Percentiles rank a stretch among this genome's conserved stretches.
phyloP scores from a whole-genome alignment of 1,284 basidiomycete species.

The Cutaneotrichosporon curvatum region DNA sequence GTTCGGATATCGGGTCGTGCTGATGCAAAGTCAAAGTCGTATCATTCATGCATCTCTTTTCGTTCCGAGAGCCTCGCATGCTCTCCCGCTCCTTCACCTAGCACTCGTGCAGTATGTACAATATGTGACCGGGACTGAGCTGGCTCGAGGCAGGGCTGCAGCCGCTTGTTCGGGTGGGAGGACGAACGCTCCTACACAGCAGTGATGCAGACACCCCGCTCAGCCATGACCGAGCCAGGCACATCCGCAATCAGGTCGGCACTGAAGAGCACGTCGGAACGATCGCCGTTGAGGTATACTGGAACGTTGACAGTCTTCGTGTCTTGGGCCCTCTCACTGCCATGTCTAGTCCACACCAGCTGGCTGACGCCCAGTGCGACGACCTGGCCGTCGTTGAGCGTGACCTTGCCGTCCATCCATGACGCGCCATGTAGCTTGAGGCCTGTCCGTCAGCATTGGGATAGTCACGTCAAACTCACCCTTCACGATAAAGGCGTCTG shows the following conservation, averaged over 20 bases:
- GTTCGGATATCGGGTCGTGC: no score
- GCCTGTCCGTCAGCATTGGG: slow-evolving; percentile 51
- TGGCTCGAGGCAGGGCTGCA: no score
- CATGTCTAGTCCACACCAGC: slow-evolving; percentile 70
- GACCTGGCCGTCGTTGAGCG: slow-evolving; percentile 72
- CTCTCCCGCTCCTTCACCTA: no score
- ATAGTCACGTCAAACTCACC: slow-evolving; percentile 53
- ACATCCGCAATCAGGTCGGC: slow-evolving; percentile 31
- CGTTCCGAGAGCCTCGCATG: no score
- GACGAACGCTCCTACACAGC: slow-evolving; percentile 18
- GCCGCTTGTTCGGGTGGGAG: no score
- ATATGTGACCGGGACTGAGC: no score
- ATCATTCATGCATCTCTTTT: no score
- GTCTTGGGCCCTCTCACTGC: background rate
- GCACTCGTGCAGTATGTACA: no score
- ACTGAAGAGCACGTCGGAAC: slow-evolving; percentile 81
- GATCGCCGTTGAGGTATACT: slow-evolving; percentile 84
- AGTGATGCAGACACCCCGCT: slow-evolving; percentile 38
- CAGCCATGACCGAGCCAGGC: slow-evolving; percentile 25
- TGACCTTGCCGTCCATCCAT: slow-evolving; percentile 61
- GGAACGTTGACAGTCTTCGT: slow-evolving; percentile 63
- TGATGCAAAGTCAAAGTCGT: no score
- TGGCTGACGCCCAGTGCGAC: slow-evolving; percentile 69
- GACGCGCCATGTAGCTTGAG: slow-evolving; percentile 76
- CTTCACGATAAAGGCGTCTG: slow-evolving; percentile 71